These are phyloP conservation scores for Acer campestre DNA, from an alignment of 345 rosid species.

Conservation along the genomic window DNA sequence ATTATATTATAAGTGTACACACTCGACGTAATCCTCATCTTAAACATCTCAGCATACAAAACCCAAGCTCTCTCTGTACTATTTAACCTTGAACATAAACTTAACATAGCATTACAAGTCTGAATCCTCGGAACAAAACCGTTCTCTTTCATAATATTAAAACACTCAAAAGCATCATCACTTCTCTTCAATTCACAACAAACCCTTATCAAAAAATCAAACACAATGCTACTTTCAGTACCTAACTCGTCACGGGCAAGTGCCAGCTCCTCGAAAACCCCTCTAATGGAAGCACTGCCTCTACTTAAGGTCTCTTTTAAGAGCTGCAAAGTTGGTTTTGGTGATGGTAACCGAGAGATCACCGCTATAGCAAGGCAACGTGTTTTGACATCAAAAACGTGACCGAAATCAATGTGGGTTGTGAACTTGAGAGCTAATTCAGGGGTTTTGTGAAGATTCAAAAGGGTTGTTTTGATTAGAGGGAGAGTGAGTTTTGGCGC, in stretches of 20 bases:
- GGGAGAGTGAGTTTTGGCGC: constrained; percentile 44
- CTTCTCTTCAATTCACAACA: constrained; percentile 67
- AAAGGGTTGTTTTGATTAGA: constrained; percentile 47
- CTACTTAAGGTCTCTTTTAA: constrained; percentile 40
- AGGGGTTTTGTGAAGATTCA: constrained; percentile 53
- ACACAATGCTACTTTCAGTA: constrained; percentile 48
- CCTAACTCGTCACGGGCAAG: constrained; percentile 45
- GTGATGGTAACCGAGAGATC: constrained; percentile 55
- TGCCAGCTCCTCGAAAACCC: constrained; percentile 55
- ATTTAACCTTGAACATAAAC: constrained; percentile 61
- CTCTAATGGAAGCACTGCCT: constrained; percentile 27
- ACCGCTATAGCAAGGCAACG: constrained; percentile 66
- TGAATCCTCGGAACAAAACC: constrained; percentile 66
- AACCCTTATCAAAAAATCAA: constrained; percentile 61
- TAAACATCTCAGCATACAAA: constrained; percentile 92
- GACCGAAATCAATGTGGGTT: constrained; percentile 37
- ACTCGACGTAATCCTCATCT: constrained; percentile 73
- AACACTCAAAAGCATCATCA: constrained; percentile 66
- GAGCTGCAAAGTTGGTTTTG: constrained; percentile 57
- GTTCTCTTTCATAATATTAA: constrained; percentile 65
- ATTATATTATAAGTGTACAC: constrained; percentile 78
- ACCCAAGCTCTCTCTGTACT: constrained; percentile 67
- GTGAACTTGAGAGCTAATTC: constrained; percentile 57
- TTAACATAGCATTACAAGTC: constrained; percentile 71
- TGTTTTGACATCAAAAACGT: constrained; percentile 47